These are phyloP conservation scores for Syncephalastrum contaminatum DNA, from an alignment of 371 early-diverging fungal species.

Conservation along the genomic window DNA sequence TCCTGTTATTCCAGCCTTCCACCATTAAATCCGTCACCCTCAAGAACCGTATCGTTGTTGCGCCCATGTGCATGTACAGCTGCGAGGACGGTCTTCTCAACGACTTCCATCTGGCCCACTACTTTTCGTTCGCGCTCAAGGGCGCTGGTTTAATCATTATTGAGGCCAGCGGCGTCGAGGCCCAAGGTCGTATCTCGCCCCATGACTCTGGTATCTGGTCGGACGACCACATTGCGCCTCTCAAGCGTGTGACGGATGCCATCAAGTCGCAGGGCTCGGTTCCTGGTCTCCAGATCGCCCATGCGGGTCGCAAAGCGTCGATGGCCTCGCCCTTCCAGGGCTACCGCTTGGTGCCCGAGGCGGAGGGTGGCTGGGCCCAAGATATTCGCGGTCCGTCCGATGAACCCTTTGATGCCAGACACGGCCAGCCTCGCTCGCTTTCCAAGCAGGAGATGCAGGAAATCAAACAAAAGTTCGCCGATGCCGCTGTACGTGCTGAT, in stretches of 20 bases:
- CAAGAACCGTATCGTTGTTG: conserved; percentile 75
- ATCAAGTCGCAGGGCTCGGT: conserved; percentile 63
- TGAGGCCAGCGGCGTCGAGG: conserved; percentile 79
- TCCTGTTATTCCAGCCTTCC: conserved; percentile 63
- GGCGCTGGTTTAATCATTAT: conserved; percentile 76
- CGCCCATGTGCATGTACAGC: conserved; percentile 72
- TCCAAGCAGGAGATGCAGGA: conserved; percentile 62
- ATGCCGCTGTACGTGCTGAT: conserved; percentile 70
- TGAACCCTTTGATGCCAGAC: conserved; percentile 36
- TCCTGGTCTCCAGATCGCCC: conserved; percentile 77
- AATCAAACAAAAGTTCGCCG: conserved; percentile 60
- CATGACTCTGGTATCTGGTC: conserved; percentile 75
- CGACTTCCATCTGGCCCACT: conserved; percentile 56
- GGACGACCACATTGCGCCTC: conserved; percentile 68
- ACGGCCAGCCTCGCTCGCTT: conserved; percentile 60
- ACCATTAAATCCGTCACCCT: conserved; percentile 55
- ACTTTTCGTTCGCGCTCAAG: conserved; percentile 65
- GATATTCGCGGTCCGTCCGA: conserved; percentile 75
- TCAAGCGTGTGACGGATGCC: conserved; percentile 63
- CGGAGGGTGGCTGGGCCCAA: conserved; percentile 77
- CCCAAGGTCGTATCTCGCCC: conserved; percentile 79
- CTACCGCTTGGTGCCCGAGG: conserved; percentile 28
- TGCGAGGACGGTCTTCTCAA: conserved; percentile 18
- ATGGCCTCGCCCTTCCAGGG: conserved; percentile 45
- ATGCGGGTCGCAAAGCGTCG: conserved; percentile 82